Evolutionary conservation across 2,329 filamentous ascomycete genomes (phyloP).

Genomic region (Coniochaeta sp.): DNA sequence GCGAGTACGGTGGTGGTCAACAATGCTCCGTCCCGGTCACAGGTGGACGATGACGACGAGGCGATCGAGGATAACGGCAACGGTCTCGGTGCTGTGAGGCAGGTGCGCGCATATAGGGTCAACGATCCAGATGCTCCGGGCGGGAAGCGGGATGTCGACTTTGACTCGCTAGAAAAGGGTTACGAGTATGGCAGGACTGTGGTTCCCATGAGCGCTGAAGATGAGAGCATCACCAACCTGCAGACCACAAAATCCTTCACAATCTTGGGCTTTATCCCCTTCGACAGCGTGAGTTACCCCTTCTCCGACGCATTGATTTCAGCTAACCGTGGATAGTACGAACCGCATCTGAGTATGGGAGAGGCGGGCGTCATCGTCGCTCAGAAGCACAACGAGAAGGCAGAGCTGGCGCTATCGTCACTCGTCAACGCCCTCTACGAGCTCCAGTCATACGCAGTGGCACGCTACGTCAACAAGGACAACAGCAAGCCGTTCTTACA

Average conservation of each 20-base stretch:
- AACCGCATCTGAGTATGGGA: slow-evolving; percentile 80
- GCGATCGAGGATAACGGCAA: slow-evolving; percentile 35
- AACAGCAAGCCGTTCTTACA: slow-evolving; percentile 70
- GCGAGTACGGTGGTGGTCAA: slow-evolving; percentile 69
- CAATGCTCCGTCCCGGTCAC: slow-evolving; percentile 36
- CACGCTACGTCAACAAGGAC: slow-evolving; percentile 78
- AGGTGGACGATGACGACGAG: slow-evolving; percentile 44
- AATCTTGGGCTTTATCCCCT: slow-evolving; percentile 79
- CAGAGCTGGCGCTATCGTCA: slow-evolving; percentile 78
- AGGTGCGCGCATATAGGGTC: slow-evolving; percentile 73
- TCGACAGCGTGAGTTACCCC: slow-evolving; percentile 28
- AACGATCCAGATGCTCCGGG: slow-evolving; percentile 67
- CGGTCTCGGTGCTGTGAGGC: slow-evolving; percentile 64
- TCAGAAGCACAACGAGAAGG: slow-evolving; percentile 71
- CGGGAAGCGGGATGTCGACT: slow-evolving; percentile 73
- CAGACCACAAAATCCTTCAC: slow-evolving; percentile 70
- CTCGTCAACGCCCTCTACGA: slow-evolving; percentile 84
- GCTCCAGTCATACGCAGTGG: slow-evolving; percentile 77
- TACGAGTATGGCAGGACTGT: slow-evolving; percentile 91
- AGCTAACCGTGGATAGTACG: slow-evolving; percentile 48
- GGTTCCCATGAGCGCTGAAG: slow-evolving; percentile 80
- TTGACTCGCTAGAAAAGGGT: slow-evolving; percentile 82
- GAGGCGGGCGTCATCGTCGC: slow-evolving; percentile 72
- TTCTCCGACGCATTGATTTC: background rate
- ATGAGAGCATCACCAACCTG: slow-evolving; percentile 82